A percentile compares a stretch with the other conserved stretches of the same genome.
Evolutionary conservation across 768 basidiomycete genomes (phyloP).

Genomic region (Russula sp.): DNA sequence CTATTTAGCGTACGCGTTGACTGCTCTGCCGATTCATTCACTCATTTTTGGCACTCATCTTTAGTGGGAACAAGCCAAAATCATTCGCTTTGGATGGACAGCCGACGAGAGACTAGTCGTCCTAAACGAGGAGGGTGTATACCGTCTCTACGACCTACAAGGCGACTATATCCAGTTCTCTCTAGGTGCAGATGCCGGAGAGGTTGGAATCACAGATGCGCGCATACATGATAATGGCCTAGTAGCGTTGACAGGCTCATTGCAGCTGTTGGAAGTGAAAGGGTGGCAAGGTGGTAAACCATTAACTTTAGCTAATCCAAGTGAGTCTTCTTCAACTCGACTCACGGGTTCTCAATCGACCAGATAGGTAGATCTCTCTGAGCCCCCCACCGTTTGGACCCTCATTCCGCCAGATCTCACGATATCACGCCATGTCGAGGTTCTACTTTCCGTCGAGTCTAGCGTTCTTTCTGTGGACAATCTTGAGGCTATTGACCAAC

Average conservation of each 20-base stretch:
- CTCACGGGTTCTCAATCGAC: conserved; percentile 4
- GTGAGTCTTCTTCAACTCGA: conserved; percentile 37
- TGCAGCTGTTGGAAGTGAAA: conserved; percentile 78
- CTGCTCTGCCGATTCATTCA: background rate
- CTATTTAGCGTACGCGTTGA: conserved; percentile 61
- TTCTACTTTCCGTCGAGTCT: conserved; percentile 71
- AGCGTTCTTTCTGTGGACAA: conserved; percentile 86
- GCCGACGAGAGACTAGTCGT: conserved; percentile 74
- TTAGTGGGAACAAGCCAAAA: conserved; percentile 87
- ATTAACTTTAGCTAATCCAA: conserved; percentile 61
- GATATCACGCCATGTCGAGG: conserved; percentile 84
- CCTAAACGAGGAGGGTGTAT: conserved; percentile 87
- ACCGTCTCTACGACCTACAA: conserved; percentile 83
- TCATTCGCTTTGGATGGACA: conserved; percentile 81
- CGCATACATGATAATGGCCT: conserved; percentile 81
- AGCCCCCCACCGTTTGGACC: conserved; percentile 79
- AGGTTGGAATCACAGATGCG: conserved; percentile 79
- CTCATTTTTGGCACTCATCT: conserved; percentile 19
- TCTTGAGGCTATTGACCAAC: conserved; percentile 82
- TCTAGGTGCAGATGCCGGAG: conserved; percentile 72
- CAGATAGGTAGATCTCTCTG: conserved; percentile 48
- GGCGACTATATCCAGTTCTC: conserved; percentile 83
- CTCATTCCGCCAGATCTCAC: conserved; percentile 86
- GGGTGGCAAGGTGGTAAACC: conserved; percentile 81
- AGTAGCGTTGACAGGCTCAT: conserved; percentile 71